Evolutionary conservation across 345 rosid genomes (phyloP).

Genomic region (Populus alba): DNA sequence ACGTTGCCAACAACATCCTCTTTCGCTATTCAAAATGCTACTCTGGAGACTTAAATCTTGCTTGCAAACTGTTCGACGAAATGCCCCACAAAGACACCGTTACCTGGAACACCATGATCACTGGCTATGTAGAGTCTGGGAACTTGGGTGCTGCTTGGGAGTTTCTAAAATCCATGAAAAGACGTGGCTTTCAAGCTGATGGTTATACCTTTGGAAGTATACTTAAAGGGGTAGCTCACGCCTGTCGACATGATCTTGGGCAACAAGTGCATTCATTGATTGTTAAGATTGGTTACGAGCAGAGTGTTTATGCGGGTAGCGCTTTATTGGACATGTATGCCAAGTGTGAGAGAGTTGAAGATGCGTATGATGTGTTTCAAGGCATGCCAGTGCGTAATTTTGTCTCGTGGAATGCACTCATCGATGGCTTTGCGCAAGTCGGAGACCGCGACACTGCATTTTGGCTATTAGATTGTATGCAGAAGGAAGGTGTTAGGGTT

Average conservation of each 20-base stretch:
- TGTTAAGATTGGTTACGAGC: slow-evolving; percentile 41
- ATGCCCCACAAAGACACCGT: slow-evolving; percentile 52
- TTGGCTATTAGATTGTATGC: slow-evolving; percentile 57
- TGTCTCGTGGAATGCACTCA: slow-evolving; percentile 71
- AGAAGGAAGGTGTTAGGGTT: slow-evolving; percentile 38
- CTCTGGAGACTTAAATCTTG: slow-evolving; percentile 17
- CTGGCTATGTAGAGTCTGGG: slow-evolving; percentile 54
- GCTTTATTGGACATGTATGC: slow-evolving; percentile 74
- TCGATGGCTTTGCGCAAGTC: slow-evolving; percentile 55
- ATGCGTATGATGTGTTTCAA: slow-evolving; percentile 48
- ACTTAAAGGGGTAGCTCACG: slow-evolving; percentile 59
- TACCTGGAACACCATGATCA: slow-evolving; percentile 72
- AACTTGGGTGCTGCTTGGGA: slow-evolving; percentile 39
- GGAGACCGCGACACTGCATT: slow-evolving; percentile 45
- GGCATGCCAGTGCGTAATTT: slow-evolving; percentile 49
- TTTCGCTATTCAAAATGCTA: slow-evolving; percentile 28
- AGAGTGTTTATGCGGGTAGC: slow-evolving; percentile 58
- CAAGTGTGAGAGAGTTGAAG: slow-evolving; percentile 53
- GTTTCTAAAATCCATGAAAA: slow-evolving; percentile 43
- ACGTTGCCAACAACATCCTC: slow-evolving; percentile 51
- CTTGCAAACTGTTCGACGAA: slow-evolving; percentile 58
- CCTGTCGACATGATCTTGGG: slow-evolving; percentile 43
- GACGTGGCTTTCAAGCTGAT: slow-evolving; percentile 36
- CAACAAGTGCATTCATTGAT: slow-evolving; percentile 55
- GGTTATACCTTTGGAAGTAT: slow-evolving; percentile 58